Evolutionary conservation across 2,329 filamentous ascomycete species (phyloP), one percentile per base, ranked within the genome.

Genomic region (Claviceps quebecensis): DNA sequence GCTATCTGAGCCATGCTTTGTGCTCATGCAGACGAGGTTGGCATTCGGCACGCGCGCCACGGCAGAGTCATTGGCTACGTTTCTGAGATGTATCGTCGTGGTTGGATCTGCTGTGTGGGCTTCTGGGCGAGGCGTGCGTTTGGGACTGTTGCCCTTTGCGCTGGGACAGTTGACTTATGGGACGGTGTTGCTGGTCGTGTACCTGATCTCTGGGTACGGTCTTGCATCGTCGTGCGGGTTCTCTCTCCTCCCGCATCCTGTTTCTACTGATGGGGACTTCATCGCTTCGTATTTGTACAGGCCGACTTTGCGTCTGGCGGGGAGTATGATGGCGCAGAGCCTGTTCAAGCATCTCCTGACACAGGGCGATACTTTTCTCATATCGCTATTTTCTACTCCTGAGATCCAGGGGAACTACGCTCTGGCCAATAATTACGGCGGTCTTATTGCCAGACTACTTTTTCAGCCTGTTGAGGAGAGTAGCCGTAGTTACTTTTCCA

Each of bases 391-490:
- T 52, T 84, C 90, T 6, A 81, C 82, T 0, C 77, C 93, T 1
- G 74, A 80, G 43, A 85, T 90, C 4, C 93, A 97, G 69, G 93
- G 93, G 14, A 82, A 88, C 38, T 98, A 97, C 63, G 88, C 90
- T 0, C 76, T 98, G 5, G 93, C 91, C 49, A 89, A 89, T 60
- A 98, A 97, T 67, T 98, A 93, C 64, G 93, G 93, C 22, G 87
- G 90, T 2, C 77, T 98, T 0, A 71, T 95, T 29, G 93, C 93
- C 0, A 80, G 93, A 3, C 80, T 97, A 56, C 71, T 98, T 48
- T 91, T 98, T 65, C 93, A 97, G 61, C 94, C 93, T 7, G 81
- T 98, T 54, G 93, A 98, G 67, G 94, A 98, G 67, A 91, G 85
- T 64, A 90, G 86, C 56, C 84, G 94, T 40, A 89, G 84, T 62